A percentile compares a stretch with the other conserved stretches of the same genome.
phyloP scores from a whole-genome alignment of 345 rosid species.

The Aquilaria sinensis region DNA sequence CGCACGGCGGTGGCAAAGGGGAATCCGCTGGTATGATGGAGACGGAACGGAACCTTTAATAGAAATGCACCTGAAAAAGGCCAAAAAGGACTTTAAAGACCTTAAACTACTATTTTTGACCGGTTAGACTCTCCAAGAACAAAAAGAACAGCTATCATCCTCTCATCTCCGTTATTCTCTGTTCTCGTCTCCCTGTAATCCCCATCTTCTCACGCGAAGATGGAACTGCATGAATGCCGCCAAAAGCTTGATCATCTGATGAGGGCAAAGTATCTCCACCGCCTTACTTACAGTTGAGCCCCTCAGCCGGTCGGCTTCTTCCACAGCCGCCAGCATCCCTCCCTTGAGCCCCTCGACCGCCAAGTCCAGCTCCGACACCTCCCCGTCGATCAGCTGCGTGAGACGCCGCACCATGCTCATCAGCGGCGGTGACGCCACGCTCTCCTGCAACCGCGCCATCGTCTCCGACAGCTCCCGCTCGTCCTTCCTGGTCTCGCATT shows the following conservation, averaged over 20 bases:
- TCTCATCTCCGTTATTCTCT: not conserved
- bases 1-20: no score
- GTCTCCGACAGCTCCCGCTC: conserved; percentile 29
- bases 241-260: conserved; percentile 25
- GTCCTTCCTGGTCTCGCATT: conserved; percentile 16
- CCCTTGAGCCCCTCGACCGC: conserved; percentile 18
- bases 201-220: conserved; percentile 13
- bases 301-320: conserved; percentile 23
- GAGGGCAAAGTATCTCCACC: conserved; percentile 22
- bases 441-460: conserved; percentile 39
- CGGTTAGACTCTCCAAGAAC: no score
- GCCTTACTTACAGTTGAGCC: conserved; percentile 12
- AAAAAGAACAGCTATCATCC: no score
- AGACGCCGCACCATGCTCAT: conserved; percentile 11
- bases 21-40: no score
- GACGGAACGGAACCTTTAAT: no score
- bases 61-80: no score
- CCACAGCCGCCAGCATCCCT: conserved; percentile 20
- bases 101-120: no score
- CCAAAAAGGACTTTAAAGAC: no score
- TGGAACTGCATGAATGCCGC: conserved; percentile 28
- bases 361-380: conserved; percentile 11
- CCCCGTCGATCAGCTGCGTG: conserved; percentile 13
- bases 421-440: conserved; percentile 25
- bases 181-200: conserved; percentile 2